Evolutionary conservation across 164 flowering plant species (phyloP), one percentile per base, ranked within the genome.

Genomic region (Vitis riparia): DNA sequence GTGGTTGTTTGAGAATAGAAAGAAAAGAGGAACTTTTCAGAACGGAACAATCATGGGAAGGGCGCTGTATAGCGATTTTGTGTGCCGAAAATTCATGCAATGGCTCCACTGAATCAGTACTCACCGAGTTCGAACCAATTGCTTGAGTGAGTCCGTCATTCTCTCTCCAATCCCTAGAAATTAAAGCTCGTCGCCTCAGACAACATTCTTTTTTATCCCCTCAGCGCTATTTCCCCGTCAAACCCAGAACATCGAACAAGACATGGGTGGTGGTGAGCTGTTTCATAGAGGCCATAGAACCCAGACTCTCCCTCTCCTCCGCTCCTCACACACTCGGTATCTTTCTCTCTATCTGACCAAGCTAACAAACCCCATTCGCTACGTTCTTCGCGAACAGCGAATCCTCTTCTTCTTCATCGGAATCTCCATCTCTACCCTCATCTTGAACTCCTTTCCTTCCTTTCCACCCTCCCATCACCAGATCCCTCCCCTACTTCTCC

Each of bases 401-500:
- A 77, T 80, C 76, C 7, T 70, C 15, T 84, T 82, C 73, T 29
- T 80, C 48, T 72, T 82, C 71, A 10, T 80, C 66, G 85, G 87
- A 32, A 68, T 82, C 62, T 75, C 78, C 57, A 69, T 84, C 63
- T 68, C 82, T 66, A 59, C 78, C 37, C 44, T 74, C 52, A 15
- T 80, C 68, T 80, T 81, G 79, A 23, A 55, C 66, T 10, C 59
- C 57, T 14, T 66, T 19, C 64, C 71, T 8, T 63, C 77, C 57
- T 53, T 29, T 60, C 63, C 47, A 60, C 55, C 65, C 71, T 48
- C 23, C 71, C 16, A 23, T 23, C 27, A 23, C 27, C 2, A 23
- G 27, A 23, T 23, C 27, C 62, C 63, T 37, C 15, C 37, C 61
- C 63, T 15, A 50, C 59, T 44, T 59, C 2, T 44, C 72, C 44